Conservation (phyloP, 345 rosid genomes). For the Gossypium turneri region DNA sequence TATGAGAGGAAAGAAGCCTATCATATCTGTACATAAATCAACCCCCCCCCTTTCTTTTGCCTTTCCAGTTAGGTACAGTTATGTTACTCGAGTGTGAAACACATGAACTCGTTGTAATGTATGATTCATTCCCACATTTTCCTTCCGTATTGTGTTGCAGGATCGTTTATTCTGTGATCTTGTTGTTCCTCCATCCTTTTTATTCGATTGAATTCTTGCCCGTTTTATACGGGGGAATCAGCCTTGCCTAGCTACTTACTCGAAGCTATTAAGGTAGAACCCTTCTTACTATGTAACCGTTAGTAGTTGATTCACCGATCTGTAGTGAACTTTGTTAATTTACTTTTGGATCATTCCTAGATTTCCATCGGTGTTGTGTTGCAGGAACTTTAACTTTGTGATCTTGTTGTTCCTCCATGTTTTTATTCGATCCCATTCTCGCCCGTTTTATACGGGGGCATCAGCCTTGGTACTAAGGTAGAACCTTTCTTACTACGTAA, state of each 20-base stretch:
- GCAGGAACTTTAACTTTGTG: neutral
- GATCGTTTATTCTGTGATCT: neutral
- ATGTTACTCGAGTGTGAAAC: neutral
- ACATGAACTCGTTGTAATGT: no score
- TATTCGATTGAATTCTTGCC: neutral
- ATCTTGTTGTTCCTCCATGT: neutral
- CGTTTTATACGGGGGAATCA: neutral
- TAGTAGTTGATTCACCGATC: no score
- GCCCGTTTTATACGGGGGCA: neutral
- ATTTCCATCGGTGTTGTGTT: neutral
- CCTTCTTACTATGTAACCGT: neutral
- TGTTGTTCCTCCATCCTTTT: neutral
- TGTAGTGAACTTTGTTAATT: neutral
- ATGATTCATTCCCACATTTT: neutral
- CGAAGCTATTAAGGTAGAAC: neutral
- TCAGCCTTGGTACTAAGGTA: neutral
- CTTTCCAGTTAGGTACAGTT: neutral
- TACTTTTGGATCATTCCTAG: neutral
- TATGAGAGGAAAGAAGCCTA: neutral
- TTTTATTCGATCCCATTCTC: neutral
- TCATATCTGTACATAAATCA: neutral
- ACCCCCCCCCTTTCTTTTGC: neutral
- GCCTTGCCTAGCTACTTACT: neutral
- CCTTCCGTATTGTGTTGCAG: neutral
- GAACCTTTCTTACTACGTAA: neutral